A percentile compares a stretch with the other conserved stretches of the same genome.
These are phyloP conservation scores for Udeniomyces megalosporus DNA, from an alignment of 768 basidiomycete species.

Conservation along the genomic window DNA sequence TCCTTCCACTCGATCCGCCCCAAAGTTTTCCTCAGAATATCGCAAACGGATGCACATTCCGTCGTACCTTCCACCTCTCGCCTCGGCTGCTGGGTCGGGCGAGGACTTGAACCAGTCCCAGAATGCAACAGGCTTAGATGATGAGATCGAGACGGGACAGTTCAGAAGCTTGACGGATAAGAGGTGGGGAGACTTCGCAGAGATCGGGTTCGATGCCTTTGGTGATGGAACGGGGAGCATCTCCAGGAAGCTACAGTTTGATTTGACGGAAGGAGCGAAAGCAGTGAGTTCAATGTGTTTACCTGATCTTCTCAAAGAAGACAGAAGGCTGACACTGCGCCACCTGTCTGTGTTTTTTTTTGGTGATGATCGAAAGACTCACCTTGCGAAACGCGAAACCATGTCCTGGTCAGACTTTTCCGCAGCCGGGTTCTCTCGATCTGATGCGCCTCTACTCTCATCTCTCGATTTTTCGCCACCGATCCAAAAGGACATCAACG, in stretches of 20 bases:
- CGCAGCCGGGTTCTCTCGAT: constrained; percentile 59
- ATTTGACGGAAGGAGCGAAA: constrained; percentile 74
- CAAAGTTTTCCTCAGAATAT: constrained; percentile 57
- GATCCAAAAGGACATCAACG: constrained; percentile 41
- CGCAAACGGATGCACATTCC: constrained; percentile 63
- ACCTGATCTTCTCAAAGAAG: constrained; percentile 3
- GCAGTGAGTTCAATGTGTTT: constrained; percentile 34
- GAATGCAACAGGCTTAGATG: constrained; percentile 36
- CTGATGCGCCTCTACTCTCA: constrained; percentile 54
- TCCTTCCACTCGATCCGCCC: constrained; percentile 20
- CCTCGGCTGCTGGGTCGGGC: background rate
- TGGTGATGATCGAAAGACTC: too few species aligned
- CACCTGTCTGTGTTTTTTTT: constrained; percentile 2
- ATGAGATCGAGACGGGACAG: constrained; percentile 29
- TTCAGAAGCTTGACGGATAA: constrained; percentile 70
- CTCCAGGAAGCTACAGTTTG: constrained; percentile 73
- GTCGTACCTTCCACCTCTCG: constrained; percentile 40
- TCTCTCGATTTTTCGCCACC: constrained; percentile 64
- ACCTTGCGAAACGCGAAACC: constrained; percentile 54
- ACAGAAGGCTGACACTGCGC: background rate
- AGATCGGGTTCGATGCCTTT: constrained; percentile 51
- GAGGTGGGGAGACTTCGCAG: constrained; percentile 84
- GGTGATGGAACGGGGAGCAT: constrained; percentile 20
- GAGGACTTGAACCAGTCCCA: constrained; percentile 26
- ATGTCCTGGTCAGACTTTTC: constrained; percentile 87